Conservation (phyloP, 768 basidiomycete genomes). For the Suillus americanus region DNA sequence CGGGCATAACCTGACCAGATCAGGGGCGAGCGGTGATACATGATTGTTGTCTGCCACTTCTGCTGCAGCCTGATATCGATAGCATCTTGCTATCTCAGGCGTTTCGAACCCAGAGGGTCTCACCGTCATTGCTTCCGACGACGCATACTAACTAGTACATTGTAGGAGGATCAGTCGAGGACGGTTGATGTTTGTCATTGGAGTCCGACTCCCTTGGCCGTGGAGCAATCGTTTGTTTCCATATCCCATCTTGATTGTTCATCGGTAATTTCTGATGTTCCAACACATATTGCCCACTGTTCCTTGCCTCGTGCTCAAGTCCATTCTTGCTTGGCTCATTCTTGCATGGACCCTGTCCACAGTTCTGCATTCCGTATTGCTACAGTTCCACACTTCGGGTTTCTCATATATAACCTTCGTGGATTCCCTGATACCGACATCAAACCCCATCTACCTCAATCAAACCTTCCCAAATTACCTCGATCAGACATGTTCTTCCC, state of each 20-base stretch:
- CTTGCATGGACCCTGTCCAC: no score
- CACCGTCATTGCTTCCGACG: not conserved
- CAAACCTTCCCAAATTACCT: no score
- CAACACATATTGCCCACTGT: not conserved
- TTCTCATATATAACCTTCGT: not conserved
- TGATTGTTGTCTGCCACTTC: no score
- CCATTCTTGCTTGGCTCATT: not conserved
- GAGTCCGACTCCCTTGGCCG: not conserved
- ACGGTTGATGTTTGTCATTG: not conserved
- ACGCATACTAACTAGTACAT: not conserved
- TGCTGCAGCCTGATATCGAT: no score
- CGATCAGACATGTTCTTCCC: not conserved
- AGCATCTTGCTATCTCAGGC: no score
- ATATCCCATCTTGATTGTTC: not conserved
- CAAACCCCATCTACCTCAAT: not conserved
- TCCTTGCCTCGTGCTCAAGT: not conserved
- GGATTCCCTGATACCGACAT: not conserved
- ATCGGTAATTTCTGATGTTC: not conserved
- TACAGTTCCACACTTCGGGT: not conserved
- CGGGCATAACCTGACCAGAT: not conserved
- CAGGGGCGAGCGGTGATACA: no score
- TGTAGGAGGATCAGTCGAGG: not conserved
- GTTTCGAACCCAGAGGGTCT: not conserved
- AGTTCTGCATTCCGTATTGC: no score
- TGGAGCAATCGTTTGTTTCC: not conserved